These are phyloP conservation scores for Barbarea vulgaris DNA, from an alignment of 345 rosid species.

Conservation along the genomic window DNA sequence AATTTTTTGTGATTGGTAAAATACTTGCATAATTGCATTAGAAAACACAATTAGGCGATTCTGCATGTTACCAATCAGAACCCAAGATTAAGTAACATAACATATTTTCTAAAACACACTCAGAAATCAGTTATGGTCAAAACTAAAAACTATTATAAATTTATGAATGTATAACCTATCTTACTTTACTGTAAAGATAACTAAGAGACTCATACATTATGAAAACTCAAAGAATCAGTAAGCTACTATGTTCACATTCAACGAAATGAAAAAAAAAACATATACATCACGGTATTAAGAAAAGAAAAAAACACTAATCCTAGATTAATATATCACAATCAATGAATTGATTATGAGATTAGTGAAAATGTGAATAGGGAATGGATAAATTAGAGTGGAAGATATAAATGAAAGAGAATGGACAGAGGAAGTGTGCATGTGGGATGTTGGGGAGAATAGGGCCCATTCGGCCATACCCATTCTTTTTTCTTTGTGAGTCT, in stretches of 20 bases:
- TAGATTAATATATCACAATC: slow-evolving; percentile 3
- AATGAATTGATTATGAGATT: neutral
- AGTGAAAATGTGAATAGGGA: neutral
- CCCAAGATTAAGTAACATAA: neutral
- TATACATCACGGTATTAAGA: neutral
- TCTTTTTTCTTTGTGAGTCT: slow-evolving; percentile 14
- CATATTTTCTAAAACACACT: neutral
- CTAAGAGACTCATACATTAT: neutral
- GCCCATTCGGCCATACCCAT: slow-evolving; percentile 5
- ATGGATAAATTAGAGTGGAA: slow-evolving; percentile 17
- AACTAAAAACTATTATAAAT: neutral
- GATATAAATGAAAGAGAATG: slow-evolving; percentile 13
- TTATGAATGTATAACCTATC: neutral
- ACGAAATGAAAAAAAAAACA: neutral
- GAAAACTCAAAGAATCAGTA: neutral
- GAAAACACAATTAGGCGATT: too few species aligned
- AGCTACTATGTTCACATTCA: slow-evolving; percentile 6
- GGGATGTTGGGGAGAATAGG: slow-evolving; percentile 40
- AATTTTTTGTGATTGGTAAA: too few species aligned
- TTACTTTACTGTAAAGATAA: neutral
- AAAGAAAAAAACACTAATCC: neutral
- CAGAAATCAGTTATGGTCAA: neutral
- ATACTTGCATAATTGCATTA: too few species aligned
- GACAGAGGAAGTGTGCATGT: slow-evolving; percentile 34
- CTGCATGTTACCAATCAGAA: too few species aligned